A percentile compares a stretch with the other conserved stretches of the same genome.
Evolutionary conservation across 169 alveolate species (phyloP).

Genomic region (Cryptosporidium bovis): DNA sequence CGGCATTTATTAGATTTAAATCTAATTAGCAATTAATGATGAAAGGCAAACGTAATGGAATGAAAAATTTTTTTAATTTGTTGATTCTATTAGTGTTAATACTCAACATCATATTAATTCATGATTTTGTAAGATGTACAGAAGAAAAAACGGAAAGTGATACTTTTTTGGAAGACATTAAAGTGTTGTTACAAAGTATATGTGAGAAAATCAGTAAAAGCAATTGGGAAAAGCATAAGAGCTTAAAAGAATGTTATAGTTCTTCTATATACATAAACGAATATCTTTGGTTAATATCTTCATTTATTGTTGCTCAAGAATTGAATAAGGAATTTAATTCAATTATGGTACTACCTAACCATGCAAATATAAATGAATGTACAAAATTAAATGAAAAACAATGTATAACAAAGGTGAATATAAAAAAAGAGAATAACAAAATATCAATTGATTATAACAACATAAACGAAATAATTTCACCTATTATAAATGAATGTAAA

Average conservation of each 20-base stretch:
- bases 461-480: not conserved
- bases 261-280: conserved; percentile 54
- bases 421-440: not conserved
- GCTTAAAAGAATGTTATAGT: conserved; percentile 10
- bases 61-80: too few species aligned
- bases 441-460: conserved; percentile 6
- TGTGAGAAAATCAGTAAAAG: not conserved
- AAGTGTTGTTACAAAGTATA: conserved; percentile 5
- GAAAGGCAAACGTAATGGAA: too few species aligned
- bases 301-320: too few species aligned
- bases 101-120: too few species aligned
- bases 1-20: too few species aligned
- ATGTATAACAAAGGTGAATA: conserved; percentile 39
- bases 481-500: conserved; percentile 10
- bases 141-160: not conserved
- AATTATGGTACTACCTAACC: conserved; percentile 28
- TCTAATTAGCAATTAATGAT: too few species aligned
- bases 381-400: conserved; percentile 11
- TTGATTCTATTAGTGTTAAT: too few species aligned
- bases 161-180: not conserved
- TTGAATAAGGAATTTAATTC: conserved; percentile 21
- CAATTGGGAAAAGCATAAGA: not conserved
- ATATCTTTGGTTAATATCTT: conserved; percentile 43
- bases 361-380: not conserved
- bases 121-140: too few species aligned